A percentile compares a stretch with the other conserved stretches of the same genome.
Conservation (phyloP, 2,329 filamentous ascomycete genomes). For the Hymenoscyphus repandus region DNA sequence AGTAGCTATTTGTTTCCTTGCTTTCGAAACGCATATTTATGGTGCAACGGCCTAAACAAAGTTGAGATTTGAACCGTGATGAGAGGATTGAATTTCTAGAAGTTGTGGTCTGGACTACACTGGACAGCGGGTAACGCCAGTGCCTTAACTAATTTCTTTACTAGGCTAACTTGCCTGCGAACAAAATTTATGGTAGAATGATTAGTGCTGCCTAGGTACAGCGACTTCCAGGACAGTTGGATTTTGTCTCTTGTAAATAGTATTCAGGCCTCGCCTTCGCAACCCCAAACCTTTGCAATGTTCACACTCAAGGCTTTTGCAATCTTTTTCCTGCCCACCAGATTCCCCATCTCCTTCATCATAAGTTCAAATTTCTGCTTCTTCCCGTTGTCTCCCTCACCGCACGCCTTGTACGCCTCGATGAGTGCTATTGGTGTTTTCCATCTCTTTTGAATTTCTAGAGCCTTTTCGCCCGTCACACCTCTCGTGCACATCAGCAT, state of each 20-base stretch:
- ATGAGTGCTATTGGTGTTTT: conserved; percentile 66
- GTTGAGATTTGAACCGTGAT: neutral
- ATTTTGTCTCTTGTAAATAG: too few relatives aligned
- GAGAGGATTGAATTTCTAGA: too few relatives aligned
- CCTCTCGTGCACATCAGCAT: conserved; percentile 81
- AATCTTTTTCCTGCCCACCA: conserved; percentile 66
- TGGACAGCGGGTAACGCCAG: too few relatives aligned
- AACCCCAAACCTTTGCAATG: conserved; percentile 68
- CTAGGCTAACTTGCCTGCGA: too few relatives aligned
- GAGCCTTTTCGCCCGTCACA: conserved; percentile 69
- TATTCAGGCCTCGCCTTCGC: neutral
- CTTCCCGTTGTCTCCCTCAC: conserved; percentile 37
- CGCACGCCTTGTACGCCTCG: conserved; percentile 60
- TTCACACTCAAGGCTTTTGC: conserved; percentile 60
- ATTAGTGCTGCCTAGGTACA: too few relatives aligned
- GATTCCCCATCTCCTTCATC: conserved; percentile 46
- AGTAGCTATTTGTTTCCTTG: too few relatives aligned
- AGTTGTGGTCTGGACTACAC: too few relatives aligned
- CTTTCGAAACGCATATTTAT: too few relatives aligned
- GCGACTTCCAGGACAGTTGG: too few relatives aligned
- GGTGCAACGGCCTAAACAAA: too few relatives aligned
- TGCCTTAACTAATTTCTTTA: too few relatives aligned
- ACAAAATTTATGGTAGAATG: too few relatives aligned
- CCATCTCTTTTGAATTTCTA: conserved; percentile 77
- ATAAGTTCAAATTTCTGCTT: conserved; percentile 59